phyloP scores from a whole-genome alignment of 2,329 filamentous ascomycete species.

The Diaporthe destruens region DNA sequence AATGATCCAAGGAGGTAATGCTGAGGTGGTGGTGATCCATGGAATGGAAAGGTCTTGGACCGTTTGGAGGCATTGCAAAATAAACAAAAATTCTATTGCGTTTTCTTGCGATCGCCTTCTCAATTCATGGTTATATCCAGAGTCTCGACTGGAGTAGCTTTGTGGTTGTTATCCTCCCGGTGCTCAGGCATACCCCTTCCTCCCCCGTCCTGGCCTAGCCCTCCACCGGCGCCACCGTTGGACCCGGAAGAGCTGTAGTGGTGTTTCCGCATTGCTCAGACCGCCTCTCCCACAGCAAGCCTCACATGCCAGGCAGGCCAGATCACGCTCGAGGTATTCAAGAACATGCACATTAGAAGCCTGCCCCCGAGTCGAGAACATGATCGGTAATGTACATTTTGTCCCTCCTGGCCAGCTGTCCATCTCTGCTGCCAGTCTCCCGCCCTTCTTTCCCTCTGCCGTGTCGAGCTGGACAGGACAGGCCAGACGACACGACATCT shows the following conservation, averaged over 20 bases:
- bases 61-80: slow-evolving; percentile 1
- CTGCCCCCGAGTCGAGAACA: slow-evolving; percentile 19
- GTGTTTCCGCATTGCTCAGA: background rate
- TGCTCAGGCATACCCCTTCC: background rate
- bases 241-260: background rate
- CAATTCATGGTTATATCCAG: no score
- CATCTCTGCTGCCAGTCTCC: background rate
- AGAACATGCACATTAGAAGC: slow-evolving; percentile 38
- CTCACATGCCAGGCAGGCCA: background rate
- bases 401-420: background rate
- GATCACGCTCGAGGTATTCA: slow-evolving; percentile 26
- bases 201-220: background rate
- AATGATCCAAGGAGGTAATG: background rate
- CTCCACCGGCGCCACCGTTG: background rate
- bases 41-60: background rate
- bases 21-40: background rate
- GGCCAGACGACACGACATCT: background rate
- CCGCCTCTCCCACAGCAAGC: background rate
- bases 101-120: background rate
- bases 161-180: background rate
- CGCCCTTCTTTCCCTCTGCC: background rate
- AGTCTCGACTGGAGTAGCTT: background rate
- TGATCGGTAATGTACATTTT: slow-evolving; percentile 33
- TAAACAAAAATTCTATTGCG: slow-evolving; percentile 17
- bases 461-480: background rate